Base-by-base conservation (phyloP, 495 filamentous ascomycete genomes). In the Xylaria grammica region DNA sequence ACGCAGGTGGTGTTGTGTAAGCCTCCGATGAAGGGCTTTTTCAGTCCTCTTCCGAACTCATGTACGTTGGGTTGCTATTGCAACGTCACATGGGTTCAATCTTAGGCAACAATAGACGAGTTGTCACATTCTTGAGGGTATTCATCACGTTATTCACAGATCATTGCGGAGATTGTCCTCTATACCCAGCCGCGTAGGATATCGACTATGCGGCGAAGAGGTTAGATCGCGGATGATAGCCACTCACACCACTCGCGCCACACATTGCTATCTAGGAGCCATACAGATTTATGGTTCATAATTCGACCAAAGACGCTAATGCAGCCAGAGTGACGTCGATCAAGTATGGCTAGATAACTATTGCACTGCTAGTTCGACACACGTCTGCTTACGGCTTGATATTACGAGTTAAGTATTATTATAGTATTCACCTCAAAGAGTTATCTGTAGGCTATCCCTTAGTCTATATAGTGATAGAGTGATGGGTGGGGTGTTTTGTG, bases 71-170 rank as follows among this genome's bases (percentile, higher is more conserved):
- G n/a, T n/a, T 59, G 29, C 19, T 19, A 48, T 7, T 48, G 56
- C 42, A 48, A 59, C 40, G 42, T 59, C 56, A 59, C 40, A 42
- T 8, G 19, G 38, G 54, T 42, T 27, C 15, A 11, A 17, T 45
- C 36, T 48, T 3, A 48, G 7, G 6, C 7, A 15, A 24, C 17
- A 7, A 29, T 19, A 29, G 26, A 58, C 26, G 32, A 27, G 11
- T 17, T 22, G 26, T 17, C 40, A 42, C 6, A 42, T 15, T 9
- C 13, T 17, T 3, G 15, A 42, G 40, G 13, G 3, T 7, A 42
- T 42, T 15, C 7, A 42, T 42, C 40, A 42, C 17, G 8, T 3
- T 11, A 42, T 15, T 17, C 15, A 42, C 40, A 42, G 7, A 15
- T 17, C 13, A 17, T 17, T 9, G 40, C 17, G 40, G 40, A 17